Conservation (phyloP, 2,329 filamentous ascomycete genomes). For the Exophiala sideris region DNA sequence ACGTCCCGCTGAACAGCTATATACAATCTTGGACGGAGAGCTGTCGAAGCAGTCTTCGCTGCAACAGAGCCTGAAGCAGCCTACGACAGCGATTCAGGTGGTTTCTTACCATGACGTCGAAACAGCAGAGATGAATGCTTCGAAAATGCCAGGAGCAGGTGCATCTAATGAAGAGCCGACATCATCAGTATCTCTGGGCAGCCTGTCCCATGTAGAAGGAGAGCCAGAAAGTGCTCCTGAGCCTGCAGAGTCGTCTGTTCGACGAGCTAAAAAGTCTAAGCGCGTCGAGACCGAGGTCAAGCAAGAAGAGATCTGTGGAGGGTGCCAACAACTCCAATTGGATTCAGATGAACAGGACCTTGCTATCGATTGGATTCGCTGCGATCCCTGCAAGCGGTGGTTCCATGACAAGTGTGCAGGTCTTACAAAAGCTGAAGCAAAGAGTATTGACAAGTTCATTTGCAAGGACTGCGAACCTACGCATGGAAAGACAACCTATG, state of each 20-base stretch:
- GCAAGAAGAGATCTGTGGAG: conserved; percentile 44
- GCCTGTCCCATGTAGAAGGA: no score
- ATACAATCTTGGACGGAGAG: not conserved
- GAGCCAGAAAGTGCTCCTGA: not conserved
- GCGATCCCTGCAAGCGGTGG: conserved; percentile 66
- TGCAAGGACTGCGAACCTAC: conserved; percentile 58
- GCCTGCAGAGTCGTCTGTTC: not conserved
- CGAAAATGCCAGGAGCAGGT: not conserved
- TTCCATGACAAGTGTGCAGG: conserved; percentile 66
- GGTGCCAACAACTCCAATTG: conserved; percentile 55
- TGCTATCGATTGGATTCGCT: conserved; percentile 58
- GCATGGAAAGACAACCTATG: conserved; percentile 63
- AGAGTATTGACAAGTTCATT: conserved; percentile 66
- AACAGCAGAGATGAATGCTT: not conserved
- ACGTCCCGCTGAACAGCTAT: conserved; percentile 2
- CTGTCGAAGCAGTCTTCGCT: no score
- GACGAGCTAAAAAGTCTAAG: conserved; percentile 17
- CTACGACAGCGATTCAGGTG: no score
- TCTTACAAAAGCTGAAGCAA: conserved; percentile 61
- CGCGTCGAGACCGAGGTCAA: conserved; percentile 16
- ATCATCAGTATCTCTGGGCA: no score
- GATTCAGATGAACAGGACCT: conserved; percentile 51
- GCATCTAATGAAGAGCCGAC: no score
- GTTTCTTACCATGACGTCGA: not conserved
- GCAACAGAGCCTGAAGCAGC: not conserved